phyloP scores from a whole-genome alignment of 306 rosid species.

The Cucurbita moschata region DNA sequence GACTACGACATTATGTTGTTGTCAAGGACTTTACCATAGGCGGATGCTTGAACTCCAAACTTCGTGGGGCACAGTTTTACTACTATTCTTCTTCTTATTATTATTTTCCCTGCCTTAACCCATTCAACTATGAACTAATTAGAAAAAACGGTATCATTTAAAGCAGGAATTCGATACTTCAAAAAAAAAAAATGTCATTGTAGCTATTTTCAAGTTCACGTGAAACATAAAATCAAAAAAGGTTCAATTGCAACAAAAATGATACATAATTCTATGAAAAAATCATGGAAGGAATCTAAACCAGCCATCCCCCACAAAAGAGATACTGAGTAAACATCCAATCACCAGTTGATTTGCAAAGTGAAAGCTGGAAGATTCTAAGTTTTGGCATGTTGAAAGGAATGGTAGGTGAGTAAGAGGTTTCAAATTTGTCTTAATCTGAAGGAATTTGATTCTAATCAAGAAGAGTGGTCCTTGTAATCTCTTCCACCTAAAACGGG shows the following conservation, averaged over 20 bases:
- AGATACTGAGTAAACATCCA: background rate
- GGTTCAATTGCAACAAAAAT: background rate
- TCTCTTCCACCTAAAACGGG: background rate
- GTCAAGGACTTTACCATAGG: background rate
- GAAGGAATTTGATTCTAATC: background rate
- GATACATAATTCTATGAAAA: background rate
- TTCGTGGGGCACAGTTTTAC: background rate
- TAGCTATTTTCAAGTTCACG: too few relatives aligned
- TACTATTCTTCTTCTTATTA: background rate
- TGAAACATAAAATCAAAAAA: background rate
- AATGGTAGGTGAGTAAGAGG: constrained; percentile 1
- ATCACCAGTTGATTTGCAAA: background rate
- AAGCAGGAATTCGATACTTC: background rate
- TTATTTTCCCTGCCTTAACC: background rate
- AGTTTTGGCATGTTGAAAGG: background rate
- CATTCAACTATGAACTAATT: too few relatives aligned
- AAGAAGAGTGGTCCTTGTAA: background rate
- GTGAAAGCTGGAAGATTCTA: background rate
- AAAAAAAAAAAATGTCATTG: background rate
- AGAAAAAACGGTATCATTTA: background rate
- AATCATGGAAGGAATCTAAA: background rate
- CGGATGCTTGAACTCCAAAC: background rate
- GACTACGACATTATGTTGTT: background rate
- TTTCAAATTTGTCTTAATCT: background rate
- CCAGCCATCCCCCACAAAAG: background rate